Conservation (phyloP, 2,329 filamentous ascomycete species). For the Stachybotrys chartarum region DNA sequence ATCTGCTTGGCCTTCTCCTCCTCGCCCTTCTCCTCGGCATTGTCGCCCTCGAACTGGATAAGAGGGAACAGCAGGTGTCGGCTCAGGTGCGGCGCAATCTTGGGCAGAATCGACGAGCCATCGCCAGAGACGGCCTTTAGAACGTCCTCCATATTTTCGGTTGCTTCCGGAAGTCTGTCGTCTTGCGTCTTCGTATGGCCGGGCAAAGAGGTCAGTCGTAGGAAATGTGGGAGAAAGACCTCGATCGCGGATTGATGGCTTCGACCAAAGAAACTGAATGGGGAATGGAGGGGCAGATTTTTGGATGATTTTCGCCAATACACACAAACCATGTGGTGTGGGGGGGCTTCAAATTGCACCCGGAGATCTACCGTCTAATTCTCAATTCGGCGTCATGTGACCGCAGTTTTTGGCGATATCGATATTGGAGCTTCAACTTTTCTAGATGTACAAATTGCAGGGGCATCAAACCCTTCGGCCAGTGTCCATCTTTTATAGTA, state of each 20-base stretch:
- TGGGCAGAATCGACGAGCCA: constrained; percentile 76
- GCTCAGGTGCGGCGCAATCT: constrained; percentile 87
- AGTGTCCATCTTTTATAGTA: neutral
- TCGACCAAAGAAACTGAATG: constrained; percentile 9
- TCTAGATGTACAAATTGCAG: neutral
- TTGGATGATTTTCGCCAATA: constrained; percentile 32
- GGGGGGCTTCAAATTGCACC: constrained; percentile 15
- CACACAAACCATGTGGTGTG: constrained; percentile 25
- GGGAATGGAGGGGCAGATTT: constrained; percentile 33
- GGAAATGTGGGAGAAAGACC: neutral
- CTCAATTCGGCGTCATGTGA: constrained; percentile 27
- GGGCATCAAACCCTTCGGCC: neutral
- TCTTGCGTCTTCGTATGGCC: neutral
- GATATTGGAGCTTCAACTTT: neutral
- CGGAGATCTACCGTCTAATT: constrained; percentile 24
- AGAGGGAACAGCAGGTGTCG: constrained; percentile 94
- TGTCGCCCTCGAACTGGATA: constrained; percentile 80
- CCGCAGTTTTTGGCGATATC: constrained; percentile 17
- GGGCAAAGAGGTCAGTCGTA: neutral
- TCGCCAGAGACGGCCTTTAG: constrained; percentile 50
- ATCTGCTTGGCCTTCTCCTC: constrained; percentile 58
- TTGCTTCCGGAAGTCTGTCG: neutral
- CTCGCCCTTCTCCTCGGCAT: constrained; percentile 68
- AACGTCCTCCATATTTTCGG: constrained; percentile 29
- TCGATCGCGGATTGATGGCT: constrained; percentile 9